A percentile compares a stretch with the other conserved stretches of the same genome.
phyloP scores from a whole-genome alignment of 257 asterid genomes.

The Lithospermum erythrorhizon region DNA sequence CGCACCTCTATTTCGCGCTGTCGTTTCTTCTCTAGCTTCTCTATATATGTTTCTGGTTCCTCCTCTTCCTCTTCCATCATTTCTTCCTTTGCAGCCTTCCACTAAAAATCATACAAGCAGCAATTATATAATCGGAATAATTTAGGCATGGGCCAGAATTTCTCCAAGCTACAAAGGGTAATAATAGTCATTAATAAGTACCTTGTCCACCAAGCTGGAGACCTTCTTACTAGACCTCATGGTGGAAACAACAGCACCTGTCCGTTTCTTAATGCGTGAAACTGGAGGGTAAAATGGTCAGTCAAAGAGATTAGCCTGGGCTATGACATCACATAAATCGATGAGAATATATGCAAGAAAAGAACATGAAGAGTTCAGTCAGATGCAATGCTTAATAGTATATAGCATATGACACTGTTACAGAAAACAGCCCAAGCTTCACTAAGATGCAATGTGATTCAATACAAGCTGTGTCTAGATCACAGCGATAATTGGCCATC shows the following conservation, averaged over 20 bases:
- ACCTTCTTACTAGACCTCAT: constrained; percentile 89
- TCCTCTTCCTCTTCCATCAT: constrained; percentile 66
- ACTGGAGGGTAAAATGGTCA: constrained; percentile 25
- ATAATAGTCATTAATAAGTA: constrained; percentile 10
- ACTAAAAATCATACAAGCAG: constrained; percentile 28
- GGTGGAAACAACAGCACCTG: constrained; percentile 56
- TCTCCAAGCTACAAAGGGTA: neutral
- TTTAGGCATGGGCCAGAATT: neutral
- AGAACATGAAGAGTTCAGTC: no score
- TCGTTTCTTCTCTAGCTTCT: constrained; percentile 68
- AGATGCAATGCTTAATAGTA: no score
- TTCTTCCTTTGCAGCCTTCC: constrained; percentile 99
- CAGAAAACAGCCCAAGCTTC: no score
- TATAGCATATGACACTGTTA: no score
- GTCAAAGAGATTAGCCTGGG: neutral
- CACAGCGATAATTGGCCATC: neutral
- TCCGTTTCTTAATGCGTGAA: constrained; percentile 59
- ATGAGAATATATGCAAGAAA: neutral
- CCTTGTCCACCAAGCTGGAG: constrained; percentile 97
- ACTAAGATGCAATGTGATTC: no score
- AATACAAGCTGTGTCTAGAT: no score
- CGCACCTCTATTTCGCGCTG: constrained; percentile 87
- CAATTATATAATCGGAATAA: constrained; percentile 1
- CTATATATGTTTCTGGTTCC: constrained; percentile 68
- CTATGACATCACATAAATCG: constrained; percentile 1